phyloP scores from a whole-genome alignment of 78 protist genomes.

The Monosiga brevicollis region DNA sequence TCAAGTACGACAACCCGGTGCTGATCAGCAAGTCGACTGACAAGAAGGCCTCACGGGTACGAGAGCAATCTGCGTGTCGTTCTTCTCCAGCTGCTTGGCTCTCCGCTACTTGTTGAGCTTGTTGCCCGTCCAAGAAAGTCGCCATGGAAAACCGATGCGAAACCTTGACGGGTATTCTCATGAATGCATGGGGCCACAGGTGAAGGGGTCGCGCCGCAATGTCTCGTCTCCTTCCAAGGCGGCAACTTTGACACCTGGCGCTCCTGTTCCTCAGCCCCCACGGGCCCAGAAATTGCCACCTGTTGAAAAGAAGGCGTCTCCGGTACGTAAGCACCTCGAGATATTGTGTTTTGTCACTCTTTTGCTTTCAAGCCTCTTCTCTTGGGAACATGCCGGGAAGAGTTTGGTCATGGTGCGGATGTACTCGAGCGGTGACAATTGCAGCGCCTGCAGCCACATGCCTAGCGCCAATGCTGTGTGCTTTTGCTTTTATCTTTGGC shows the following conservation, averaged over 20 bases:
- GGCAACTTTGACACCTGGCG: no score
- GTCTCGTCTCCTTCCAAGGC: no score
- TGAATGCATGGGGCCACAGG: background rate
- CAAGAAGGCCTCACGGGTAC: background rate
- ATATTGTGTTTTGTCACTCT: no score
- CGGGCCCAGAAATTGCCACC: no score
- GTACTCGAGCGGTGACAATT: no score
- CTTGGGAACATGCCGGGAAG: no score
- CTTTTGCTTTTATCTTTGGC: background rate
- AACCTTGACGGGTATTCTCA: background rate
- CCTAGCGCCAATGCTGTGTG: background rate
- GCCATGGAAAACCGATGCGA: background rate
- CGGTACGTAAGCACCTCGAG: no score
- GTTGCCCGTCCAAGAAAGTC: background rate
- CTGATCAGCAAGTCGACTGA: background rate
- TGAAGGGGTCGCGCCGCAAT: background rate
- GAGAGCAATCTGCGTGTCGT: background rate
- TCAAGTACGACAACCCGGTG: background rate
- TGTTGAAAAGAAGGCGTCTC: no score
- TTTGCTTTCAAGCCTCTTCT: no score
- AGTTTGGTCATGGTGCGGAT: no score
- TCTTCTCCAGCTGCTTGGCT: background rate
- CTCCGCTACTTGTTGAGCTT: background rate
- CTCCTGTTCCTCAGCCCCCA: no score
- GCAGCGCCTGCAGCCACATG: background rate